Base-by-base conservation (phyloP, 768 basidiomycete species). In the Dentipellis sp. region DNA sequence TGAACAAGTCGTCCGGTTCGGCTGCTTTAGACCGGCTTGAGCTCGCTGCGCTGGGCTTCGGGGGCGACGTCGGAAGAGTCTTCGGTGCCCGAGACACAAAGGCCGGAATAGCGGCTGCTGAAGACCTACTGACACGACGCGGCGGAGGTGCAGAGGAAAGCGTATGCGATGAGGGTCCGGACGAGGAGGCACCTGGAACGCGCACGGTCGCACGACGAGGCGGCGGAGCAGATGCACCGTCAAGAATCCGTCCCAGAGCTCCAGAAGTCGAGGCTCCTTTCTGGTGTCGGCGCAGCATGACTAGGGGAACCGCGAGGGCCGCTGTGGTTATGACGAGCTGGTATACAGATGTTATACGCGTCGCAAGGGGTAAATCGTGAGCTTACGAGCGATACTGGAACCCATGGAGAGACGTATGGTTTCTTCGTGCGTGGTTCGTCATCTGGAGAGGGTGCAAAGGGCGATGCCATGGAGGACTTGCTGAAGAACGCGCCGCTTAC, bases 1-100 rank as follows among this genome's bases (percentile, higher is more conserved):
- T 80, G 61, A 78, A 76, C 38, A 70, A 66, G 56, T 74, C 73
- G 5, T 61, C 64, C 6, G 29, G 3, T 29, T 29, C 29, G 3
- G 29, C 6, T 29, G 29, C 29, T 34, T 19, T 45, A 5, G 58
- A 49, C 23, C 3, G 10, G 56, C 50, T n/a, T 34, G 17, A 1
- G 45, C 22, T 5, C 37, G 11, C 23, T 56, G n/a, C 0, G 50
- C 7, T 11, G 50, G 37, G 2, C 42, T 39, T 3, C 50, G 23
- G 8, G 38, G 45, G 6, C 38, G 19, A 12, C 35, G 53, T 53
- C 21, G 37, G 10, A 12, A 47, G 16, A 10, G 57, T 16, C 12
- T 38, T 29, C 21, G 17, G 10, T 6, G 17, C 11, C 21, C 23
- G 11, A 21, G 19, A 16, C 10, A 22, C 2, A 14, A 23, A 14